phyloP scores from a whole-genome alignment of 2,329 filamentous ascomycete species.

The Aspergillus neotritici region DNA sequence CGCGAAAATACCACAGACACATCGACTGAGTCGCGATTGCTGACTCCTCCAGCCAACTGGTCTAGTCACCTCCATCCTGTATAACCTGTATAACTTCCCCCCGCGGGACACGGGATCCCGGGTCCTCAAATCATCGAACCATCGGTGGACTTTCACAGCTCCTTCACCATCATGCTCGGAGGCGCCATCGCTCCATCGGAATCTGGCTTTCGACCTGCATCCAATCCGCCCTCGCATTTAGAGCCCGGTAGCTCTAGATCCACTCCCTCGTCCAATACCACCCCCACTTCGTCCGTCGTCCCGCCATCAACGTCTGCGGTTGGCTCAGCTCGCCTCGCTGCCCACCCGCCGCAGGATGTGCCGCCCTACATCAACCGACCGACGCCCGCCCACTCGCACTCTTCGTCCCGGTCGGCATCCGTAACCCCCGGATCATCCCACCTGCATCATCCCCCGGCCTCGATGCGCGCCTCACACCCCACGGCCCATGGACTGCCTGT shows the following conservation, averaged over 20 bases:
- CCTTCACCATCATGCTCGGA: constrained; percentile 66
- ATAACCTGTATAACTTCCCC: not conserved
- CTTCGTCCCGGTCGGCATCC: constrained; percentile 22
- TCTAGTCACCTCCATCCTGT: constrained; percentile 8
- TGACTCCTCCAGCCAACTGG: constrained; percentile 4
- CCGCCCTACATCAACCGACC: constrained; percentile 30
- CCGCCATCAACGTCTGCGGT: constrained; percentile 30
- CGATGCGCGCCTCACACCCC: constrained; percentile 42
- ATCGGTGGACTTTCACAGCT: constrained; percentile 65
- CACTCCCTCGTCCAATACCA: constrained; percentile 24
- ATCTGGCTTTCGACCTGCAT: constrained; percentile 30
- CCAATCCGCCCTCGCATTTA: constrained; percentile 19
- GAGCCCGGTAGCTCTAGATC: constrained; percentile 27
- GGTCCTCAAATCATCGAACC: constrained; percentile 62
- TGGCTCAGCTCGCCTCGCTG: constrained; percentile 29
- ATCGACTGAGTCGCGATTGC: constrained; percentile 3
- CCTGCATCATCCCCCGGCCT: constrained; percentile 28
- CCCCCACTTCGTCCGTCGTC: constrained; percentile 34
- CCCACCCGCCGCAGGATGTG: constrained; percentile 28
- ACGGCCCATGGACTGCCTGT: constrained; percentile 11
- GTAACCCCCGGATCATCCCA: constrained; percentile 15
- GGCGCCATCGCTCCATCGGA: constrained; percentile 38
- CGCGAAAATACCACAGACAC: too few relatives aligned
- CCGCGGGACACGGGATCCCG: constrained; percentile 56
- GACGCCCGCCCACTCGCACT: constrained; percentile 22